Conservation (phyloP, 805 yeast genomes). For the Lipomyces spencermartinsiae region DNA sequence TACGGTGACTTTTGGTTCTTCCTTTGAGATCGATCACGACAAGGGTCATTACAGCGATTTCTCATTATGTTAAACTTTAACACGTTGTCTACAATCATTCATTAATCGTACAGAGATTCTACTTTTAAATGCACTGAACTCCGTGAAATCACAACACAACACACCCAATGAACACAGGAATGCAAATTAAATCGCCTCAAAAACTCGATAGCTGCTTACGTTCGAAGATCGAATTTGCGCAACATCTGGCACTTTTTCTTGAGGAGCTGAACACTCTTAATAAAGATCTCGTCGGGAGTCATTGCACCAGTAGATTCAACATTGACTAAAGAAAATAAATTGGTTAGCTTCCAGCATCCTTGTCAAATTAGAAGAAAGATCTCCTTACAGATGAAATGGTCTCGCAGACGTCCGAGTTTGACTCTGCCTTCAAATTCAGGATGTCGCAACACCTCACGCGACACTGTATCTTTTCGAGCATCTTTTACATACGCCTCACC, state of each 20-base stretch:
- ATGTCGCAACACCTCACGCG: conserved; percentile 94
- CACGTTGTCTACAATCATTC: background rate
- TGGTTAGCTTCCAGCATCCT: background rate
- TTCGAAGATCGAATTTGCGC: conserved; percentile 35
- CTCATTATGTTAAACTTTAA: background rate
- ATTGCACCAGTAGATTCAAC: conserved; percentile 96
- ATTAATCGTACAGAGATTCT: background rate
- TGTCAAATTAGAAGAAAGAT: background rate
- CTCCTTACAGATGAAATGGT: conserved; percentile 73
- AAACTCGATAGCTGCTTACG: conserved; percentile 8
- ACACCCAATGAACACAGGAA: background rate
- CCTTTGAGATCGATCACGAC: background rate
- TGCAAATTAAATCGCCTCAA: background rate
- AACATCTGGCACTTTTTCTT: conserved; percentile 62
- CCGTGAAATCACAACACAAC: background rate
- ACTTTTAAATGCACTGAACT: background rate
- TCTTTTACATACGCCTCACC: conserved; percentile 81
- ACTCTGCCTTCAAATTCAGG: conserved; percentile 89
- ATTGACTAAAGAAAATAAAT: conserved; percentile 56
- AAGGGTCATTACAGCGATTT: background rate
- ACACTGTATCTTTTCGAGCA: conserved; percentile 93
- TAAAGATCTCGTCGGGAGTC: conserved; percentile 95
- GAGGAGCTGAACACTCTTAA: conserved; percentile 84
- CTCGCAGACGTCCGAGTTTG: conserved; percentile 86
- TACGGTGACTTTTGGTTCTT: background rate